phyloP scores from a whole-genome alignment of 306 rosid genomes.

The Pyrus betulifolia region DNA sequence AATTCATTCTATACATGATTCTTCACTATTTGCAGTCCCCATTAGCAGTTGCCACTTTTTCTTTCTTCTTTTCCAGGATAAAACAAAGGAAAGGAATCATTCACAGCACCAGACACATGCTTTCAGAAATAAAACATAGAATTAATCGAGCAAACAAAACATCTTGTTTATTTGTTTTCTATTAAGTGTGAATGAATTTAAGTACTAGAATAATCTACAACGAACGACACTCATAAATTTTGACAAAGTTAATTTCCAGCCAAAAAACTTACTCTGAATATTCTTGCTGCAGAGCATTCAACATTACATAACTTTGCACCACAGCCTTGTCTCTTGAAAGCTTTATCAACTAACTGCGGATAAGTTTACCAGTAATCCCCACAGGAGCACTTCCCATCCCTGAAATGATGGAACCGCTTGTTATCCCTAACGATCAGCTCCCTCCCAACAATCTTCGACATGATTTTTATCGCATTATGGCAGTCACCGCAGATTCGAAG shows the following conservation, averaged over 20 bases:
- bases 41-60: neutral
- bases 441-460: conserved; percentile 88
- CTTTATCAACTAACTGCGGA: conserved; percentile 6
- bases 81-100: neutral
- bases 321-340: neutral
- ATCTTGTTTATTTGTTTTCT: neutral
- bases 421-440: conserved; percentile 91
- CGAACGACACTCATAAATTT: neutral
- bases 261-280: neutral
- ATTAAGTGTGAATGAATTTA: neutral
- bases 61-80: neutral
- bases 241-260: neutral
- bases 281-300: conserved; percentile 1
- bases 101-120: neutral
- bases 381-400: conserved; percentile 81
- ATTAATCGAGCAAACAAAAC: neutral
- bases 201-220: conserved; percentile 8
- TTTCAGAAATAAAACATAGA: neutral
- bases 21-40: neutral
- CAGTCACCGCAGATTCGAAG: conserved; percentile 93
- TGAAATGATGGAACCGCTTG: conserved; percentile 93
- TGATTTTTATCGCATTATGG: conserved; percentile 86
- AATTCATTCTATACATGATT: neutral
- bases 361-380: conserved; percentile 75
- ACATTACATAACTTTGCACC: neutral